Conservation (phyloP, 2,329 filamentous ascomycete species). For the Cladophialophora chaetospira region DNA sequence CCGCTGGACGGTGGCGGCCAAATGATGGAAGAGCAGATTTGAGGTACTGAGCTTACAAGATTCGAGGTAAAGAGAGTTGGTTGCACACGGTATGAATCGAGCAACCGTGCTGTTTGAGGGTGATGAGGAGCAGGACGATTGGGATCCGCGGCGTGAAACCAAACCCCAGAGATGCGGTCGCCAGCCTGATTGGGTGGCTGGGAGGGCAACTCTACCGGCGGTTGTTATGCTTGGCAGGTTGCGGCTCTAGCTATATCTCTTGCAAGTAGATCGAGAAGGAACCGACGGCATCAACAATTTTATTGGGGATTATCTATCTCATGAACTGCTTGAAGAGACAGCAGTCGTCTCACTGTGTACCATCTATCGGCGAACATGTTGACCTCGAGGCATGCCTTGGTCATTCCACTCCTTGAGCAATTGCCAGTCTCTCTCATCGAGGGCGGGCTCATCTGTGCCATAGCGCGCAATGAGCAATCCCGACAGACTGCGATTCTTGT, state of each 20-base stretch:
- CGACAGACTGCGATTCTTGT: slow-evolving; percentile 13
- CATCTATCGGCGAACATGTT: slow-evolving; percentile 22
- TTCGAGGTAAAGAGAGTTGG: slow-evolving; percentile 17
- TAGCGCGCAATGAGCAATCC: slow-evolving; percentile 21
- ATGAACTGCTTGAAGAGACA: no score
- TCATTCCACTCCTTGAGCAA: slow-evolving; percentile 23
- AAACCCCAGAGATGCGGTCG: neutral
- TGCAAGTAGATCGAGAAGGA: no score
- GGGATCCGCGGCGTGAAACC: slow-evolving; percentile 19
- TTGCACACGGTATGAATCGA: slow-evolving; percentile 17
- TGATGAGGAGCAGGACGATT: slow-evolving; percentile 7
- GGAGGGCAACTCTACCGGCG: no score
- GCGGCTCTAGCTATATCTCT: no score
- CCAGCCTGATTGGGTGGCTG: slow-evolving; percentile 6
- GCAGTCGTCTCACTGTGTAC: neutral
- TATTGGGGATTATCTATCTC: no score
- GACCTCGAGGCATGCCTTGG: slow-evolving; percentile 20
- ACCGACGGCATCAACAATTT: no score
- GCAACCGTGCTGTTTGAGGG: slow-evolving; percentile 24
- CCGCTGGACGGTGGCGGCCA: slow-evolving; percentile 8
- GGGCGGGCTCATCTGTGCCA: slow-evolving; percentile 19
- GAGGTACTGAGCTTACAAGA: slow-evolving; percentile 29
- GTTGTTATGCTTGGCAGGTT: no score
- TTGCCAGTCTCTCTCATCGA: slow-evolving; percentile 27
- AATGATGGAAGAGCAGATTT: slow-evolving; percentile 14